phyloP scores from a whole-genome alignment of 768 basidiomycete genomes.

The Ramaria sp. region DNA sequence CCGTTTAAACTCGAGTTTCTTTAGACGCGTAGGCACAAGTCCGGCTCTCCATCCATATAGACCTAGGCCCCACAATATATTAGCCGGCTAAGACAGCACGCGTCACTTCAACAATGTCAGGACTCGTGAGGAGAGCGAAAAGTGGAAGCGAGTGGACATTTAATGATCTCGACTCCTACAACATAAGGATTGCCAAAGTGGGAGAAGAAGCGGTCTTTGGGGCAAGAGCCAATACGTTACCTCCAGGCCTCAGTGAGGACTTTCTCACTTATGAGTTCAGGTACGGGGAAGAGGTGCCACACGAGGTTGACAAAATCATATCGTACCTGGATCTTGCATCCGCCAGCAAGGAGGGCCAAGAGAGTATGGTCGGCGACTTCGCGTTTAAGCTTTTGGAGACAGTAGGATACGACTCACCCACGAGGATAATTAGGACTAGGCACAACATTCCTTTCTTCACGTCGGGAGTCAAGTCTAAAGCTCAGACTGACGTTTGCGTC shows the following conservation, averaged over 20 bases:
- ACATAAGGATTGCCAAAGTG: conserved; percentile 16
- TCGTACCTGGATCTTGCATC: background rate
- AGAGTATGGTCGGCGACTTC: conserved; percentile 22
- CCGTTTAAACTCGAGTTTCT: too few species aligned
- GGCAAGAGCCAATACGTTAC: conserved; percentile 6
- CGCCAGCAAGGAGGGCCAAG: background rate
- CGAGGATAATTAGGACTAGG: conserved; percentile 13
- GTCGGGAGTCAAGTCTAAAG: conserved; percentile 18
- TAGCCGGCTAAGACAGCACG: too few species aligned
- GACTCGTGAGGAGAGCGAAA: too few species aligned
- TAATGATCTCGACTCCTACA: conserved; percentile 19
- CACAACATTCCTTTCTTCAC: conserved; percentile 19
- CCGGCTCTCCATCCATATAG: too few species aligned
- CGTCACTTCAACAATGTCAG: too few species aligned
- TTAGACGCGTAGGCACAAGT: too few species aligned
- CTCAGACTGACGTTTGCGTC: conserved; percentile 24
- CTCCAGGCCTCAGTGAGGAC: background rate
- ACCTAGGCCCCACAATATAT: too few species aligned
- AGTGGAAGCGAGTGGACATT: conserved; percentile 19
- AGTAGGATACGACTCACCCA: conserved; percentile 18
- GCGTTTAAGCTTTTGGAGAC: conserved; percentile 17
- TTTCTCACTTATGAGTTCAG: too few species aligned
- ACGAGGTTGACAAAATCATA: conserved; percentile 1
- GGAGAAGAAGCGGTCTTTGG: conserved; percentile 18
- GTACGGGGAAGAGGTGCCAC: background rate